Percentiles rank a stretch among this genome's conserved stretches.
phyloP scores from a whole-genome alignment of 2,329 filamentous ascomycete species.

The Parascedosporium putredinis region DNA sequence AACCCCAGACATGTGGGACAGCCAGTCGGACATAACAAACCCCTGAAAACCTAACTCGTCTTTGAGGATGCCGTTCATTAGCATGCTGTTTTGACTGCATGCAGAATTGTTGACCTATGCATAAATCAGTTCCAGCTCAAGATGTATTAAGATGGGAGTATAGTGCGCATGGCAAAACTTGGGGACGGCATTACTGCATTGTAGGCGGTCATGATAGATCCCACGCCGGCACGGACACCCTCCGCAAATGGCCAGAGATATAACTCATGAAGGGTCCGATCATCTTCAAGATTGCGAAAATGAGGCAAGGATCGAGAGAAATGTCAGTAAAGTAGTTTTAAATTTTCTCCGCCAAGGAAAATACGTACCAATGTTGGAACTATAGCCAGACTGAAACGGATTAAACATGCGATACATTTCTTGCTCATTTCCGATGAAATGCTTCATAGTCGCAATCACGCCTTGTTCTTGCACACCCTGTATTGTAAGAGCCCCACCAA shows the following conservation, averaged over 20 bases:
- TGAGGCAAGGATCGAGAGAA: too few relatives aligned
- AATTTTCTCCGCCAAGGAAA: not conserved
- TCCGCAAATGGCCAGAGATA: constrained; percentile 85
- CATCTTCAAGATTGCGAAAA: constrained; percentile 31
- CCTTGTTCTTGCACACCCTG: constrained; percentile 53
- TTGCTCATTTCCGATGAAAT: constrained; percentile 45
- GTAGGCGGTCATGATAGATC: constrained; percentile 79
- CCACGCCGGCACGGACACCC: constrained; percentile 70
- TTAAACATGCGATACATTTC: constrained; percentile 56
- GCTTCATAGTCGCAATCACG: constrained; percentile 46
- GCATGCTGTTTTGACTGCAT: constrained; percentile 56
- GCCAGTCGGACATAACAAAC: constrained; percentile 79
- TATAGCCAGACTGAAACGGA: constrained; percentile 41
- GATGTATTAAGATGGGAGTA: too few relatives aligned
- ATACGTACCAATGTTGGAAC: constrained; percentile 60
- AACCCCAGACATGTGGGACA: constrained; percentile 75
- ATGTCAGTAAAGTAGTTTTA: too few relatives aligned
- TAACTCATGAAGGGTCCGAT: constrained; percentile 61
- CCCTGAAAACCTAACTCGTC: constrained; percentile 83
- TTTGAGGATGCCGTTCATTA: constrained; percentile 74
- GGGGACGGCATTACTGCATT: constrained; percentile 35
- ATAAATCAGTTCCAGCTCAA: not conserved
- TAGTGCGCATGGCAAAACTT: too few relatives aligned
- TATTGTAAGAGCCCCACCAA: constrained; percentile 70
- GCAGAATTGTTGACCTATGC: constrained; percentile 53